Percentiles rank a stretch among this genome's conserved stretches.
Conservation (phyloP, 257 asterid genomes). For the Lycium barbarum region DNA sequence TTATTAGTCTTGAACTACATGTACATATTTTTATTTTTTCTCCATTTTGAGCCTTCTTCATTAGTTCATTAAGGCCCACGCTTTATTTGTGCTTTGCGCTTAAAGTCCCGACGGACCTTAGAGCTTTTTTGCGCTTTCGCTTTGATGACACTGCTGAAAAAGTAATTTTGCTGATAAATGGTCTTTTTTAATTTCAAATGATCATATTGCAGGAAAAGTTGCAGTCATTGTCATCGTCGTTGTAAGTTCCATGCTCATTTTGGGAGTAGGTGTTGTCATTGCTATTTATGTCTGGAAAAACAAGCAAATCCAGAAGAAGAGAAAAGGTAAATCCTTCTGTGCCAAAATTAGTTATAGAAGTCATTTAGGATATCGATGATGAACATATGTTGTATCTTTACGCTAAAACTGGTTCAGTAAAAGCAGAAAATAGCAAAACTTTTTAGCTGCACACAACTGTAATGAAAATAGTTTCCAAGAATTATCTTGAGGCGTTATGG, state of each 20-base stretch:
- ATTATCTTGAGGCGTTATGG: not conserved
- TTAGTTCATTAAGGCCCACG: too few species aligned
- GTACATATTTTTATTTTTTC: too few species aligned
- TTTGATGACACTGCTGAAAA: not conserved
- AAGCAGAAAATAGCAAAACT: too few species aligned
- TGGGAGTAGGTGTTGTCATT: constrained; percentile 18
- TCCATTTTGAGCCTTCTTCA: too few species aligned
- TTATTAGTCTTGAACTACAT: too few species aligned
- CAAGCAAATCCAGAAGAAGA: constrained; percentile 20
- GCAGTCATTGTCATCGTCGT: not conserved
- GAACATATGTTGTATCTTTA: not conserved
- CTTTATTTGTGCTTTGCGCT: too few species aligned
- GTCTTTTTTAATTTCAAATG: not conserved
- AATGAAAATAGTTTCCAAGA: not conserved
- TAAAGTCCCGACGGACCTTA: too few species aligned
- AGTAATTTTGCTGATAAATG: not conserved
- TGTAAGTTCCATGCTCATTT: not conserved
- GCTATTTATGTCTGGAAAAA: constrained; percentile 1
- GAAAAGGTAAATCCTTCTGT: constrained; percentile 17
- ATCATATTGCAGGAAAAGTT: not conserved
- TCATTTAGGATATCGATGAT: not conserved
- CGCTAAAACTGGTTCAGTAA: too few species aligned
- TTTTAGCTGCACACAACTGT: not conserved
- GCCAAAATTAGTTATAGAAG: not conserved
- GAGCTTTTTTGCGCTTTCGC: too few species aligned